Percentiles rank a stretch among this genome's conserved stretches.
phyloP scores from a whole-genome alignment of 192 early-diverging fungal genomes.

The Coemansia sp. region DNA sequence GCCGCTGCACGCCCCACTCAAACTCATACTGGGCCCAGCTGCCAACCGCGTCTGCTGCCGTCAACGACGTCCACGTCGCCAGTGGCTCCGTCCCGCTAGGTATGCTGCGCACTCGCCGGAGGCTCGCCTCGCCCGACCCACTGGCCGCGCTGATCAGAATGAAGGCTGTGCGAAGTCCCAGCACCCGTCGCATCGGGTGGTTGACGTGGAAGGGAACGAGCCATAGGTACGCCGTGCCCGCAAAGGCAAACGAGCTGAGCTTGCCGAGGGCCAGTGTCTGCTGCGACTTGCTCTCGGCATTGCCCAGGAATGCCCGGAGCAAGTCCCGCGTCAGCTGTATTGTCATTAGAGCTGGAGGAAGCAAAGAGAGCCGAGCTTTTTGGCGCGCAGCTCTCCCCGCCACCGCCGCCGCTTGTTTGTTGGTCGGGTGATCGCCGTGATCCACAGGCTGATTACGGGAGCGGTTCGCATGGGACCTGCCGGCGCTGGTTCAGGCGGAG shows the following conservation, averaged over 20 bases:
- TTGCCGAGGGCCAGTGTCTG: constrained; percentile 11
- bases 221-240: constrained; percentile 26
- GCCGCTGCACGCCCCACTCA: constrained; percentile 21
- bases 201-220: constrained; percentile 16
- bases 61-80: no score
- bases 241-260: constrained; percentile 36
- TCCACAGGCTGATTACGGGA: no score
- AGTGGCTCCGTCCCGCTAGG: constrained; percentile 22
- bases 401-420: no score
- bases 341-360: no score
- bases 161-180: constrained; percentile 27
- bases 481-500: no score
- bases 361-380: no score
- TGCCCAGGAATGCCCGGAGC: constrained; percentile 21
- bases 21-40: constrained; percentile 9
- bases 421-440: no score
- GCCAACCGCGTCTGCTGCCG: constrained; percentile 1
- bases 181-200: constrained; percentile 29
- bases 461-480: no score
- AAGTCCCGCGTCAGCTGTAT: constrained; percentile 30
- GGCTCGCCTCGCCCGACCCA: constrained; percentile 24
- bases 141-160: constrained; percentile 21
- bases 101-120: constrained; percentile 12
- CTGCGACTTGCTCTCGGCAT: constrained; percentile 13
- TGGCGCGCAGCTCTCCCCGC: no score